Evolutionary conservation across 2,329 filamentous ascomycete genomes (phyloP), one percentile per base, ranked within the genome.

Genomic region (Aureobasidium lini): DNA sequence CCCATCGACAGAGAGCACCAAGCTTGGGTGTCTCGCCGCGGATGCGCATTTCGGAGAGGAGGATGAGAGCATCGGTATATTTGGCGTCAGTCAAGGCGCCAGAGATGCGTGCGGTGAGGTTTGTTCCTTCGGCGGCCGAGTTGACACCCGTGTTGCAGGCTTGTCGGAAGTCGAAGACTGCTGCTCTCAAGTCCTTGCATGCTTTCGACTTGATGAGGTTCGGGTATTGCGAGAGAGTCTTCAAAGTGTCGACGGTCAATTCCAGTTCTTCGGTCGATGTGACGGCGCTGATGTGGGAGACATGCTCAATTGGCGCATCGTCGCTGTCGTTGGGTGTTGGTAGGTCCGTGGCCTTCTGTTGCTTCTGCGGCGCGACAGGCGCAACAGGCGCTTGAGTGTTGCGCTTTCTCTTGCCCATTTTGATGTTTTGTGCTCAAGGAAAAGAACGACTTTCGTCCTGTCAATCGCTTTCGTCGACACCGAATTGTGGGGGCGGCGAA

Each of bases 1-100:
- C 86, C 86, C 86, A 89, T 60, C 86, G 82, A 69, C 85, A 88
- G 7, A 89, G 71, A 1, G 86, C 84, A 18, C 86, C 86, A 0
- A 89, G 73, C 64, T 87, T 87, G 0, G 86, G 86, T 16, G 81
- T 79, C 62, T 88, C 79, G 3, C 77, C 75, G n/a, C 85, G 76
- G 16, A 89, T 83, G 32, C 81, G 78, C 86, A 89, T 89, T 73
- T 89, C 86, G 0, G 85, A 81, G 1, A 89, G 78, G 13, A 88
- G 68, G 15, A 89, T 79, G 54, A 79, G 79, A 5, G 85, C 84
- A n/a, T 88, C 85, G 9, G 76, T 77, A 63, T 84, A 86, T 66
- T 84, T 83, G 52, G 79, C 83, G 69, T 89, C 86, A 23, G 81
- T 79, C 0, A 89, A 73, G 2, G 86, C 85, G 18, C 78, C 85